Conservation (phyloP, 2,329 filamentous ascomycete genomes). For the Botrytis byssoidea region DNA sequence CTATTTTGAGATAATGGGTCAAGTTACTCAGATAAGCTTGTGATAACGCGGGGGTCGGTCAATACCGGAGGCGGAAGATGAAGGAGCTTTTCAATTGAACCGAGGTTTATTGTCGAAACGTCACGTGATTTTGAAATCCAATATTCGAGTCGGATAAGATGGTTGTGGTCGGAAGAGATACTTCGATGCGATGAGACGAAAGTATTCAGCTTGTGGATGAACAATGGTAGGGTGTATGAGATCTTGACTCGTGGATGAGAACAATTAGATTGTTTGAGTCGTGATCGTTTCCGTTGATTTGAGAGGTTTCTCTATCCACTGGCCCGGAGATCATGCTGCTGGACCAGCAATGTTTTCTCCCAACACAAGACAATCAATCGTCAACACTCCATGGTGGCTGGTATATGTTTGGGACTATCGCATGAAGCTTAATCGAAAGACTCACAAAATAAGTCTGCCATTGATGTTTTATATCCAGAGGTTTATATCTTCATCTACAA, state of each 20-base stretch:
- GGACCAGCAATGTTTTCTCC: not conserved
- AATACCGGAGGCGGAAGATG: constrained; percentile 15
- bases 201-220: not conserved
- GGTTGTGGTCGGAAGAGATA: not conserved
- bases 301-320: not conserved
- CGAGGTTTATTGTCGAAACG: not conserved
- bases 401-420: not conserved
- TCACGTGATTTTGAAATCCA: not conserved
- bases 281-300: not conserved
- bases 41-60: constrained; percentile 20
- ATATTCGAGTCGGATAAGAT: not conserved
- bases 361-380: not conserved
- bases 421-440: not conserved
- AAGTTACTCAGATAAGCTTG: constrained; percentile 11
- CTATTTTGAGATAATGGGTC: not conserved
- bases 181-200: not conserved
- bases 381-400: not conserved
- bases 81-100: constrained; percentile 2
- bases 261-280: not conserved
- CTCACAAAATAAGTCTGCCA: not conserved
- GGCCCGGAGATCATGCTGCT: not conserved
- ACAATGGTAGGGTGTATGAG: not conserved
- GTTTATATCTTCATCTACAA: constrained; percentile 2
- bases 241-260: not conserved
- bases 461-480: not conserved